Conservation (phyloP, 2,329 filamentous ascomycete genomes). For the Chrysosporium keratinophilum region DNA sequence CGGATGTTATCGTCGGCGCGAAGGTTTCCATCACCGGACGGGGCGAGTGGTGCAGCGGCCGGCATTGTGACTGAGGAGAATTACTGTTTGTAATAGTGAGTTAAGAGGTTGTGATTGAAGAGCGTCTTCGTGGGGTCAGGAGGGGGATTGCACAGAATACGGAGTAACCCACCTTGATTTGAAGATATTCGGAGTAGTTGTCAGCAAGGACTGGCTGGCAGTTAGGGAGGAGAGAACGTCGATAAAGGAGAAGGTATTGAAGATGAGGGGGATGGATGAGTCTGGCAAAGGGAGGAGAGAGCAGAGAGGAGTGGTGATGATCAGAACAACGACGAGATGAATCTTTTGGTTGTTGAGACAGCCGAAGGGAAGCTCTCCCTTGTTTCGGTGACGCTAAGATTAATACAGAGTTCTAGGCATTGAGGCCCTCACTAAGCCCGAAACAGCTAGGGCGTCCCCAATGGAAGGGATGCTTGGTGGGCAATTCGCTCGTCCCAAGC, state of each 20-base stretch:
- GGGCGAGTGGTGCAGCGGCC: constrained; percentile 40
- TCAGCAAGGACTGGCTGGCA: no score
- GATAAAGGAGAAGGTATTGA: no score
- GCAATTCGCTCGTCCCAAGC: neutral
- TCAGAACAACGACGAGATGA: constrained; percentile 15
- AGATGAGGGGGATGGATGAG: no score
- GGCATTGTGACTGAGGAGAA: constrained; percentile 40
- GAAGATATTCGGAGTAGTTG: no score
- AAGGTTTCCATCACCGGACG: constrained; percentile 41
- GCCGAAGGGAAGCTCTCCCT: constrained; percentile 18
- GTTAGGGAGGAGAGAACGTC: no score
- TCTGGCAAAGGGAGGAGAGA: neutral
- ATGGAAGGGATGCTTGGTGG: constrained; percentile 13
- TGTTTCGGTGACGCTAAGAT: neutral
- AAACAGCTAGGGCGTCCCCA: constrained; percentile 17
- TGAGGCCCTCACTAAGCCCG: constrained; percentile 6
- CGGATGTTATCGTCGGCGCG: constrained; percentile 98
- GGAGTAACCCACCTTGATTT: no score
- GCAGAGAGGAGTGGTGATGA: constrained; percentile 9
- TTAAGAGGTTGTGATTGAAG: neutral
- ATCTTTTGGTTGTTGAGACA: constrained; percentile 17
- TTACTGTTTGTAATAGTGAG: neutral
- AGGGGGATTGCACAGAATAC: neutral
- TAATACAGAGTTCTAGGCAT: neutral
- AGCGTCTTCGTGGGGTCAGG: neutral